Percentiles rank a stretch among this genome's conserved stretches.
phyloP scores from a whole-genome alignment of 1,284 basidiomycete species.

The Takashimella tepidaria region DNA sequence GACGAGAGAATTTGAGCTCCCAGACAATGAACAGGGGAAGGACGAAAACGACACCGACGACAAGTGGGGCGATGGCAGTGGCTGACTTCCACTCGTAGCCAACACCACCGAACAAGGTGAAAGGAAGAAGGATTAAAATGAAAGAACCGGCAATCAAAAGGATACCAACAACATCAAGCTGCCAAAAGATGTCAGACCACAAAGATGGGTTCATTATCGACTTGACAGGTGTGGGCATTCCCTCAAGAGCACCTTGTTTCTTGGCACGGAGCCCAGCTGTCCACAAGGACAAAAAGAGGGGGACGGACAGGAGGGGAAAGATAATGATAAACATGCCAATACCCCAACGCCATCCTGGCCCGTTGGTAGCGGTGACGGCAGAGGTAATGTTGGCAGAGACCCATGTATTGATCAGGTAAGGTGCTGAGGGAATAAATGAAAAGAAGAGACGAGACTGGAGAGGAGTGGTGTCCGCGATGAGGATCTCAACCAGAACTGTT shows the following conservation, averaged over 20 bases:
- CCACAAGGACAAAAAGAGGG: conserved; percentile 39
- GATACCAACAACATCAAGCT: conserved; percentile 44
- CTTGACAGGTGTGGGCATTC: conserved; percentile 33
- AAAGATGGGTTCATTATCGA: conserved; percentile 10
- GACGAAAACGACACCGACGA: conserved; percentile 42
- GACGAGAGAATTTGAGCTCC: conserved; percentile 41
- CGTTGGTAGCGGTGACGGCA: conserved; percentile 17
- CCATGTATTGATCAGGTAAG: conserved; percentile 40
- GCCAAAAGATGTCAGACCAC: conserved; percentile 46
- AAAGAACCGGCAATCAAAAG: conserved; percentile 30
- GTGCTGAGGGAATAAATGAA: conserved; percentile 48
- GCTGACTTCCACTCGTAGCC: conserved; percentile 32
- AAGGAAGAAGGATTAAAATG: conserved; percentile 39
- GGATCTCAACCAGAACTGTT: conserved; percentile 42
- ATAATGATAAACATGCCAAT: conserved; percentile 50
- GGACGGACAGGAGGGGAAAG: conserved; percentile 42
- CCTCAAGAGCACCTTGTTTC: conserved; percentile 29
- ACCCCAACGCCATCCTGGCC: conserved; percentile 47
- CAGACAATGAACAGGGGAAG: conserved; percentile 46
- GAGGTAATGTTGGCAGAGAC: conserved; percentile 16
- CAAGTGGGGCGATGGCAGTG: conserved; percentile 43
- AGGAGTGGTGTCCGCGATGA: conserved; percentile 48
- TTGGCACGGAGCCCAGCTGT: conserved; percentile 33
- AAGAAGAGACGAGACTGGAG: conserved; percentile 48
- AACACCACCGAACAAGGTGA: conserved; percentile 43